Percentiles rank a stretch among this genome's conserved stretches.
Conservation (phyloP, 108 stramenopile species). For the Cyclotella baltica region DNA sequence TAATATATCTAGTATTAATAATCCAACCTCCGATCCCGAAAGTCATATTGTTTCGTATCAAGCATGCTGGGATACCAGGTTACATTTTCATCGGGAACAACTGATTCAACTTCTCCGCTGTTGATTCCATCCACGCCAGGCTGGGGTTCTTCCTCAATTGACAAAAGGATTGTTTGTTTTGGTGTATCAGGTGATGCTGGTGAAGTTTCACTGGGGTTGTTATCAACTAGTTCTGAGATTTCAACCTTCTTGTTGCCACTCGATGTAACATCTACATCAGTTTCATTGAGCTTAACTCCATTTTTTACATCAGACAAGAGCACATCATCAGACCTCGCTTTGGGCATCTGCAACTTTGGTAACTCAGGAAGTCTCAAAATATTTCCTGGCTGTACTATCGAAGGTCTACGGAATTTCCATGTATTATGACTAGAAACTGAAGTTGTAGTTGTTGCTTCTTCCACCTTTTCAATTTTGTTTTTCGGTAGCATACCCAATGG, state of each 20-base stretch:
- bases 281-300: not conserved
- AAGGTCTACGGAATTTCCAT: constrained; percentile 12
- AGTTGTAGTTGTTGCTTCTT: not conserved
- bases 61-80: constrained; percentile 49
- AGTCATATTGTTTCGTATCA: constrained; percentile 42
- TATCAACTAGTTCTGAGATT: not conserved
- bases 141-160: not conserved
- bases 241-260: not conserved
- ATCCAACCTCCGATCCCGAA: constrained; percentile 46
- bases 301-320: not conserved
- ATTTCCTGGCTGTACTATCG: constrained; percentile 1
- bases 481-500: not conserved
- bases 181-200: not conserved
- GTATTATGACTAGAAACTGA: not conserved
- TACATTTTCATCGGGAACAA: constrained; percentile 11
- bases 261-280: not conserved
- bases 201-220: not conserved
- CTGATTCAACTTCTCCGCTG: constrained; percentile 19
- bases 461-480: not conserved
- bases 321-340: not conserved
- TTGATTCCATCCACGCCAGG: not conserved
- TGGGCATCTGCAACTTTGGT: not conserved
- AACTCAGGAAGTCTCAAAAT: constrained; percentile 4
- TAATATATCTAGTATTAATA: constrained; percentile 21
- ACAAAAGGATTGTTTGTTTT: not conserved